phyloP scores from a whole-genome alignment of 2,329 filamentous ascomycete genomes.

The Pseudonectria buxi region DNA sequence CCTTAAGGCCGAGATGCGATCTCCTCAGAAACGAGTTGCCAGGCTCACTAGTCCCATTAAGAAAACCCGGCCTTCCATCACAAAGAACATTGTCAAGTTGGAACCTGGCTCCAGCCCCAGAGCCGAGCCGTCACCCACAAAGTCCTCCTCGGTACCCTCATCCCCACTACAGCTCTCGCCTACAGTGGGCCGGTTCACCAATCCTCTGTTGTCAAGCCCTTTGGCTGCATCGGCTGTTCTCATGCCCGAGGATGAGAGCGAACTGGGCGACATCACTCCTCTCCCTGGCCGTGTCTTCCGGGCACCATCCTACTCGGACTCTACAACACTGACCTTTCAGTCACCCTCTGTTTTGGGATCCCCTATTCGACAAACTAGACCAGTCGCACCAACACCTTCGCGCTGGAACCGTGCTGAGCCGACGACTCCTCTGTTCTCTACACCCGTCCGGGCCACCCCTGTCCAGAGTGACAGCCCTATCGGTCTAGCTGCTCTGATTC shows the following conservation, averaged over 20 bases:
- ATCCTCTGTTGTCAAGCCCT: slow-evolving; percentile 12
- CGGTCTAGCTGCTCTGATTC: slow-evolving; percentile 13
- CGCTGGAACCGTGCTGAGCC: slow-evolving; percentile 18
- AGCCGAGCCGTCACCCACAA: slow-evolving; percentile 24
- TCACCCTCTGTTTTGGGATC: slow-evolving; percentile 10
- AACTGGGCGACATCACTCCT: slow-evolving; percentile 6
- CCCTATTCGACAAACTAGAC: slow-evolving; percentile 16
- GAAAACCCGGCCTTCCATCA: slow-evolving; percentile 19
- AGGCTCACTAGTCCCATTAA: slow-evolving; percentile 22
- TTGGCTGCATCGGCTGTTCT: slow-evolving; percentile 3
- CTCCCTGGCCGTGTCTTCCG: slow-evolving; percentile 14
- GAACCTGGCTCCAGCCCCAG: slow-evolving; percentile 18
- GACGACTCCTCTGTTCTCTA: slow-evolving; percentile 14
- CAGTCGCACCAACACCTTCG: slow-evolving; percentile 24
- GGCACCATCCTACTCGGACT: slow-evolving; percentile 12
- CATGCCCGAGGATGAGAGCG: slow-evolving; percentile 1
- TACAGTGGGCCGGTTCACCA: slow-evolving; percentile 6
- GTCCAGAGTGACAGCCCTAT: slow-evolving; percentile 10
- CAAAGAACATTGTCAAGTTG: slow-evolving; percentile 24
- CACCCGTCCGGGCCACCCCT: slow-evolving; percentile 8
- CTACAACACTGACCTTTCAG: slow-evolving; percentile 9
- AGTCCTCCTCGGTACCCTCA: slow-evolving; percentile 21
- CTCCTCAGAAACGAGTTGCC: slow-evolving; percentile 25
- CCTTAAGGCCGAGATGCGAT: slow-evolving; percentile 19
- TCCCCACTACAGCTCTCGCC: slow-evolving; percentile 17